These are phyloP conservation scores for Leishmania amazonensis DNA, from an alignment of 208 protist species.

Conservation along the genomic window DNA sequence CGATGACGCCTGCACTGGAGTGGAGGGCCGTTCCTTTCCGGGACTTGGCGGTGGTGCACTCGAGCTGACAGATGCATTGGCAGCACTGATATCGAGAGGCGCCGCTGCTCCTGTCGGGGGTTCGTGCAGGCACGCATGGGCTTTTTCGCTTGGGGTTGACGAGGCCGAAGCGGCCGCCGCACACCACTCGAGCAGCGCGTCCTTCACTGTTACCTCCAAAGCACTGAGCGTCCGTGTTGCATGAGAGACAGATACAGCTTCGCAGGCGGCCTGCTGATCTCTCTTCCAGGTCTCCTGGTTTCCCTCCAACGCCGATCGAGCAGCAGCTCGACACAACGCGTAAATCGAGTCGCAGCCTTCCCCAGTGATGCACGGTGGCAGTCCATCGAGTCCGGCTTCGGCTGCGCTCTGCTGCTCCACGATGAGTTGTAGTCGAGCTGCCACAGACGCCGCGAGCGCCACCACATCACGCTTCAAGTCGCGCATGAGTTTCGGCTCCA, in stretches of 20 bases:
- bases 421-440: background rate
- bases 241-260: background rate
- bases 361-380: background rate
- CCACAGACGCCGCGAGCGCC: background rate
- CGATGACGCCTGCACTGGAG: background rate
- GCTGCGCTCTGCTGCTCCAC: constrained; percentile 2
- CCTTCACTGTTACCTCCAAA: background rate
- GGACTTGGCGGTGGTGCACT: background rate
- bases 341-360: background rate
- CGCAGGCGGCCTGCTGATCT: background rate
- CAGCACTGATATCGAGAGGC: background rate
- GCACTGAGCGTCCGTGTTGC: background rate
- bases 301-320: background rate
- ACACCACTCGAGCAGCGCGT: background rate
- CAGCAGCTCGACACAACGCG: background rate
- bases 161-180: background rate
- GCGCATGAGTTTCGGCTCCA: background rate
- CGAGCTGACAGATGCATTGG: background rate
- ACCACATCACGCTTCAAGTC: background rate
- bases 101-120: background rate
- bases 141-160: background rate
- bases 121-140: background rate
- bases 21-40: background rate
- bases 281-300: background rate
- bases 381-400: background rate